Base-by-base conservation (phyloP, 345 rosid species). In the Pugionium dolabratum region DNA sequence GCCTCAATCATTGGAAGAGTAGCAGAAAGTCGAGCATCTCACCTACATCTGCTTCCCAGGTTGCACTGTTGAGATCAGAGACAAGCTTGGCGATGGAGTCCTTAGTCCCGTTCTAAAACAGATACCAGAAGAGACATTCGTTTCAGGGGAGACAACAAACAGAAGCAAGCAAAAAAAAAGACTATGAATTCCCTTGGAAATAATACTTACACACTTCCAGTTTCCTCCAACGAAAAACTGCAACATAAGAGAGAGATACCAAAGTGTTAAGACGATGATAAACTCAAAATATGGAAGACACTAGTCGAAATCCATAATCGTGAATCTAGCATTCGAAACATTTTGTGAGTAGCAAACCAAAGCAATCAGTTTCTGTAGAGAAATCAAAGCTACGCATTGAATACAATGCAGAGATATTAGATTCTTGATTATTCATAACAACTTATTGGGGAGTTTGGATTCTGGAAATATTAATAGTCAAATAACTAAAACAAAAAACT, bases 191-290 rank as follows among this genome's bases (percentile, higher is more conserved):
- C 25, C 2, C 27, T 30, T 1, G 46, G 47, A 30, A 6, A 37
- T 10, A 41, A 50, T 51, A 74, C 99, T 85, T 87, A 94, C 99
- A 79, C 99, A 94, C 61, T 94, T 94, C 99, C 99, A 94, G 81
- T 94, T 94, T 53, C 99, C 99, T 44, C 99, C 99, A 66, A 94
- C 97, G 77, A 94, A 94, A 76, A 94, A 94, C 99, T 94, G 95
- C 89, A 81, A 79, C n/a, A 53, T 73, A 61, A 59, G 42, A 59
- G 49, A 54, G 7, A 64, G 4, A 45, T 30, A 48, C 25, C 44
- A 57, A 18, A 34, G 37, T 9, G 37, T 10, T 67, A 8, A 72
- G 60, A 50, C 59, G 1, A 8, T 52, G 1, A 2, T 48, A 47
- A 32, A 54, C 9, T 63, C 31, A 29, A 8, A 64, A 4, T 34